phyloP scores from a whole-genome alignment of 192 early-diverging fungal genomes.

The Umbelopsis isabellina region DNA sequence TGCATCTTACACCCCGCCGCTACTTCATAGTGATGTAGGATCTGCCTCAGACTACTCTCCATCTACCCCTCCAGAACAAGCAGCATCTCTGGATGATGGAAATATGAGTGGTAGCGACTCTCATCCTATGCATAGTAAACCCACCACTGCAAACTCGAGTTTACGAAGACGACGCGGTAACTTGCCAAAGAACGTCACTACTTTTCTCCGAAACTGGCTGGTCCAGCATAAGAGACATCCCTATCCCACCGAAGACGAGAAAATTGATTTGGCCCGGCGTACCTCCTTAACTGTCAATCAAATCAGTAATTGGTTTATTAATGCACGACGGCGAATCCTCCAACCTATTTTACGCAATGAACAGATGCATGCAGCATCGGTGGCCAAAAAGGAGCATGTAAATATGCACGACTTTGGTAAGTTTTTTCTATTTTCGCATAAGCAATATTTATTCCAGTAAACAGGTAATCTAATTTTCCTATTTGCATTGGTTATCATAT shows the following conservation, averaged over 20 bases:
- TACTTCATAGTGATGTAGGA: constrained; percentile 15
- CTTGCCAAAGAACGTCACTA: constrained; percentile 48
- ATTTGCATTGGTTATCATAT: too few species aligned
- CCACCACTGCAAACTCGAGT: neutral
- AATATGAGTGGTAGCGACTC: constrained; percentile 19
- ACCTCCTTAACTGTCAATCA: constrained; percentile 59
- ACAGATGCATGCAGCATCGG: constrained; percentile 19
- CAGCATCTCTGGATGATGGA: constrained; percentile 1
- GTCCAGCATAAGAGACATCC: constrained; percentile 57
- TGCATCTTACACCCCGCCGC: neutral
- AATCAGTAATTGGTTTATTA: constrained; percentile 69
- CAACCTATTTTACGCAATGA: constrained; percentile 45
- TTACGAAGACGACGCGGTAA: constrained; percentile 44
- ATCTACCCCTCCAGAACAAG: constrained; percentile 14
- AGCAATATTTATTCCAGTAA: too few species aligned
- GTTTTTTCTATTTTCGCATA: neutral
- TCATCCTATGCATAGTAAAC: constrained; percentile 1
- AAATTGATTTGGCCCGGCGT: constrained; percentile 44
- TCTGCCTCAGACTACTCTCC: constrained; percentile 1
- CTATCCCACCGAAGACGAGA: constrained; percentile 61
- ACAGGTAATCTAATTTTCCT: too few species aligned
- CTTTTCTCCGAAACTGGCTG: constrained; percentile 57
- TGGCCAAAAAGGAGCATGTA: constrained; percentile 22
- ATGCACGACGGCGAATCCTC: constrained; percentile 57
- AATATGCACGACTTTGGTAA: constrained; percentile 22